Evolutionary conservation across 805 yeast genomes (phyloP), one percentile per base, ranked within the genome.

Genomic region (Brettanomyces naardenensis): DNA sequence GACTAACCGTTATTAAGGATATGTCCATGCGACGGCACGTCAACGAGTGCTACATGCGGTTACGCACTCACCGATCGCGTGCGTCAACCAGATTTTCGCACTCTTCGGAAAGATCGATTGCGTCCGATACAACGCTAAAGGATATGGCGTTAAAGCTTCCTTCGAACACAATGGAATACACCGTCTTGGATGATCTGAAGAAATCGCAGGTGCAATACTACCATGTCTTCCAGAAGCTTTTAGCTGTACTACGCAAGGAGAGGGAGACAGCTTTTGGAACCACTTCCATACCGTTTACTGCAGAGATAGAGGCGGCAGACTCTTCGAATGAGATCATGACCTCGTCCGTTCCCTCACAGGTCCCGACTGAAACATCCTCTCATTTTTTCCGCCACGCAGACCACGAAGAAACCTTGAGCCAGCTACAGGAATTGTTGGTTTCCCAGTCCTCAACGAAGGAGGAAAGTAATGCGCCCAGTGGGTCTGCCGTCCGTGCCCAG

Each of bases 101-200:
- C 25, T 45, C 53, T 33, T 44, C 46, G 14, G 62, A 66, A 17
- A 53, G 60, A 0, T 46, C 62, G 1, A 58, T 66, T 36, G 61
- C 65, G 7, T 51, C 65, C 0, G 64, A 63, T 39, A 57, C 54
- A 2, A 55, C 75, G 0, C 51, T 79, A 40, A 65, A 66, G 42
- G 78, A 74, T 31, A 69, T 80, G 76, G 75, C 84, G 0, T 44
- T 53, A 15, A 62, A 58, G 35, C 59, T 80, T 23, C 87, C 88
- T 1, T 62, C 65, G 2, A 68, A 66, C 13, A 66, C 67, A 32
- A 53, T 49, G 14, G 80, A 67, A 29, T 80, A 64, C 52, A 55
- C 62, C 5, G 53, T 49, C 35, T 47, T 75, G 34, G 54, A 49
- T 1, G 70, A 62, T 4, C 54, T 68, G 15, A 51, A 56, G 20